A percentile compares a stretch with the other conserved stretches of the same genome.
These are phyloP conservation scores for Geosmithia putterillii DNA, from an alignment of 2,329 filamentous ascomycete genomes.

Conservation along the genomic window DNA sequence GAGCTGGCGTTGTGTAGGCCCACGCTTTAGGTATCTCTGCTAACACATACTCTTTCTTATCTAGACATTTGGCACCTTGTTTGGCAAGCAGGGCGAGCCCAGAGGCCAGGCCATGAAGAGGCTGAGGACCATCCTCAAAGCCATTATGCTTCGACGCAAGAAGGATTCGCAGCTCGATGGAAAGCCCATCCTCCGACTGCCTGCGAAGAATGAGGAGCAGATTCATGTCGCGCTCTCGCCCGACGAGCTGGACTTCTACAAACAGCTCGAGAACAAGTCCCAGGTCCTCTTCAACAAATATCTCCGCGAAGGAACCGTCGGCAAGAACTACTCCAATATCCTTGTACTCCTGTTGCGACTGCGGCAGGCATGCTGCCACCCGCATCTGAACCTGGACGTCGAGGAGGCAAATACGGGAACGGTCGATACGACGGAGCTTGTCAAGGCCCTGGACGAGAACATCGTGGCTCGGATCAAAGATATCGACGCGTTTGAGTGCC, in stretches of 20 bases:
- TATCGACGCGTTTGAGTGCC: slow-evolving; percentile 58
- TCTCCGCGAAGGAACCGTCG: slow-evolving; percentile 54
- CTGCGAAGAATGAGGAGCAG: slow-evolving; percentile 63
- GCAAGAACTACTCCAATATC: slow-evolving; percentile 61
- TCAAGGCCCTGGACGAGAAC: slow-evolving; percentile 42
- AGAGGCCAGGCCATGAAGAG: slow-evolving; percentile 39
- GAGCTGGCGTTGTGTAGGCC: background rate
- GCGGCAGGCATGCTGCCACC: slow-evolving; percentile 52
- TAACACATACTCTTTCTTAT: background rate
- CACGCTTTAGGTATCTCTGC: background rate
- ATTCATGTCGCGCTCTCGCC: slow-evolving; percentile 60
- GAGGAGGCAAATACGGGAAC: slow-evolving; percentile 25
- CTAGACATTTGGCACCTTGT: slow-evolving; percentile 2
- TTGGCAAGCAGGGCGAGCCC: background rate
- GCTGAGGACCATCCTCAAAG: slow-evolving; percentile 64
- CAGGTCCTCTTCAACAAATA: slow-evolving; percentile 68
- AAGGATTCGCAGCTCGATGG: slow-evolving; percentile 73
- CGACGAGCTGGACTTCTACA: slow-evolving; percentile 69
- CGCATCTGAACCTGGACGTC: slow-evolving; percentile 17
- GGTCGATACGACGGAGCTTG: slow-evolving; percentile 46
- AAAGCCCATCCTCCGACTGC: slow-evolving; percentile 66
- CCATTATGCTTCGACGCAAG: slow-evolving; percentile 70
- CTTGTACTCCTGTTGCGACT: slow-evolving; percentile 72
- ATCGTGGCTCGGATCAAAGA: slow-evolving; percentile 56
- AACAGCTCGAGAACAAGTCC: slow-evolving; percentile 56